Conservation (phyloP, 495 filamentous ascomycete genomes). For the Penicillium roqueforti region DNA sequence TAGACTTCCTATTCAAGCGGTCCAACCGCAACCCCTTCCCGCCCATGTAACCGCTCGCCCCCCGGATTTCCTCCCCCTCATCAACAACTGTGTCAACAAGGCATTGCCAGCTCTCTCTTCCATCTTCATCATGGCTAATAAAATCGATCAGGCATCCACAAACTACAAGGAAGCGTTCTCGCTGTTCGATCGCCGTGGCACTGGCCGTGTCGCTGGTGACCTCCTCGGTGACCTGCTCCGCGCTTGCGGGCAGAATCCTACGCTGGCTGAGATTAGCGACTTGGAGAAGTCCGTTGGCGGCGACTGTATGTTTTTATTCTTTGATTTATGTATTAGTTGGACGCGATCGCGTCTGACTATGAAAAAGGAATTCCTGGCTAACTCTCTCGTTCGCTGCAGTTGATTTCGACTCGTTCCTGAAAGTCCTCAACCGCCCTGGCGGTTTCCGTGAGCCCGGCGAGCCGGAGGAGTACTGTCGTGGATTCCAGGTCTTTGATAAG, state of each 20-base stretch:
- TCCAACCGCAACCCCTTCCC: not conserved
- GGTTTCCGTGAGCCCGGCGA: slow-evolving; percentile 97
- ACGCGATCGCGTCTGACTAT: not conserved
- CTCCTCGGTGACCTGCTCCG: slow-evolving; percentile 89
- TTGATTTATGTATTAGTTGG: not conserved
- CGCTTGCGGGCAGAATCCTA: slow-evolving; percentile 97
- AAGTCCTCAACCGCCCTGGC: slow-evolving; percentile 92
- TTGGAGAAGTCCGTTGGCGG: slow-evolving; percentile 80
- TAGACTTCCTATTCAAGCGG: slow-evolving; percentile 9
- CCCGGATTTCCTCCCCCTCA: slow-evolving; percentile 1
- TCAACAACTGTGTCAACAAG: slow-evolving; percentile 6
- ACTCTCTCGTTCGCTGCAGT: slow-evolving; percentile 49
- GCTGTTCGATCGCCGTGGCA: slow-evolving; percentile 98
- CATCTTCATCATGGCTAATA: slow-evolving; percentile 27
- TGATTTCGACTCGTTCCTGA: slow-evolving; percentile 95
- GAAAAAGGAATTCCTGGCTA: not conserved
- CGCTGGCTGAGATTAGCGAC: slow-evolving; percentile 83
- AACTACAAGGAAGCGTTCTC: slow-evolving; percentile 99
- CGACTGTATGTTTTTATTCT: slow-evolving; percentile 65
- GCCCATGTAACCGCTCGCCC: slow-evolving; percentile 1
- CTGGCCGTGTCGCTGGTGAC: slow-evolving; percentile 78
- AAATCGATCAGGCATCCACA: slow-evolving; percentile 75
- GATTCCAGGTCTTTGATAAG: slow-evolving; percentile 99
- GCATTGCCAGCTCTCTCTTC: slow-evolving; percentile 8
- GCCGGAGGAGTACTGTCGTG: slow-evolving; percentile 94